phyloP scores from a whole-genome alignment of 257 asterid species.

The Solanum sitiens region DNA sequence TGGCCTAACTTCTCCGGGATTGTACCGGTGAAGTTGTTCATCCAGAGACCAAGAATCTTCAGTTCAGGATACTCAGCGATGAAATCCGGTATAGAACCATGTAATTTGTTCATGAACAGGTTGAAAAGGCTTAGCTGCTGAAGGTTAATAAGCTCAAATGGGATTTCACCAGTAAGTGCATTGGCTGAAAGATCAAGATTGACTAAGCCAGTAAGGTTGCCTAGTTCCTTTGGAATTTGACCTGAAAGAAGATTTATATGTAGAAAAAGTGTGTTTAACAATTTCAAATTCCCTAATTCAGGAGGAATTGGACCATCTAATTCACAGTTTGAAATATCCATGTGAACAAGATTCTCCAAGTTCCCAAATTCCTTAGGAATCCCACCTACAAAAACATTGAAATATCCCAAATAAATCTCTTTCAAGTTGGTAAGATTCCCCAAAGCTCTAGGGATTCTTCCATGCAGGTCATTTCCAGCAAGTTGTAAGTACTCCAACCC shows the following conservation, averaged over 20 bases:
- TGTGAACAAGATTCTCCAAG: conserved; percentile 44
- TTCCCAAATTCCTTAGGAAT: conserved; percentile 80
- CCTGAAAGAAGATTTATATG: conserved; percentile 63
- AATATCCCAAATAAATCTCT: conserved; percentile 74
- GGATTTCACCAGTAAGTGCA: conserved; percentile 73
- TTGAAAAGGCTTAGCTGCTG: conserved; percentile 47
- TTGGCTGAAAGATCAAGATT: conserved; percentile 83
- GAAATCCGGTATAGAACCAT: conserved; percentile 78
- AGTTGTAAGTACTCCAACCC: conserved; percentile 64
- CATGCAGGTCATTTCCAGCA: conserved; percentile 73
- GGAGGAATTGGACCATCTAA: conserved; percentile 69
- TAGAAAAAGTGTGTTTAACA: conserved; percentile 56
- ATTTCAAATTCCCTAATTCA: conserved; percentile 55
- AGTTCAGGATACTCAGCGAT: conserved; percentile 55
- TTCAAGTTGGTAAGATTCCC: conserved; percentile 74
- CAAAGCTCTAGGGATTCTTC: conserved; percentile 56
- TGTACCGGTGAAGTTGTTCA: conserved; percentile 84
- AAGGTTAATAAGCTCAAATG: conserved; percentile 52
- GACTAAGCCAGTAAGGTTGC: conserved; percentile 57
- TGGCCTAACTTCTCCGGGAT: conserved; percentile 63
- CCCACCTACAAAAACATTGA: conserved; percentile 59
- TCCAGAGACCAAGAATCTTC: conserved; percentile 73
- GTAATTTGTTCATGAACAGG: conserved; percentile 68
- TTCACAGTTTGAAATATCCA: conserved; percentile 73
- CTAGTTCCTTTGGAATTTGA: conserved; percentile 57